Evolutionary conservation across 495 filamentous ascomycete species (phyloP).

Genomic region (Penicillium coprophilum): DNA sequence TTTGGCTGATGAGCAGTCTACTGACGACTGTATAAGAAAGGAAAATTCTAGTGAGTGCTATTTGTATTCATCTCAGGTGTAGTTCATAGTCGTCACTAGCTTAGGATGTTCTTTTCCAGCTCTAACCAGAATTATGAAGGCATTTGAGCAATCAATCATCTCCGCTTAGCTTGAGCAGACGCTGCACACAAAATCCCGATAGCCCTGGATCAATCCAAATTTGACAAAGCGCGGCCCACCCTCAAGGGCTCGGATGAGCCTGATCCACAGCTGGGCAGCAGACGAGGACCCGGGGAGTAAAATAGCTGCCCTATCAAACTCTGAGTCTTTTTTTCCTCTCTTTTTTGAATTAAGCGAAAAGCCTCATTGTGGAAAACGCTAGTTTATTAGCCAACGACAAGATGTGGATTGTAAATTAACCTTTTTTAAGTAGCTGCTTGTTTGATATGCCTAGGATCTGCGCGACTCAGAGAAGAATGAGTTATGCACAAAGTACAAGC

Average conservation of each 20-base stretch:
- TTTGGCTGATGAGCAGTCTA: too few species aligned
- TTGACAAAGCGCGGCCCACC: not conserved
- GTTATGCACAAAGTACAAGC: conserved; percentile 1
- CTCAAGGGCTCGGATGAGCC: not conserved
- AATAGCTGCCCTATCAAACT: not conserved
- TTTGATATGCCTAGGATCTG: not conserved
- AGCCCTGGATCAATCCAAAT: not conserved
- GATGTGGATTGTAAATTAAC: not conserved
- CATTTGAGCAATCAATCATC: too few species aligned
- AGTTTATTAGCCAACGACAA: not conserved
- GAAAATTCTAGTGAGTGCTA: too few species aligned
- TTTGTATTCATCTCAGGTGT: too few species aligned
- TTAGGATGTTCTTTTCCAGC: too few species aligned
- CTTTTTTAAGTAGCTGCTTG: not conserved
- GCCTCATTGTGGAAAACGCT: not conserved
- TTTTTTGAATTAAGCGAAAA: not conserved
- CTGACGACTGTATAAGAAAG: too few species aligned
- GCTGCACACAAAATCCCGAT: not conserved
- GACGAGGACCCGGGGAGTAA: not conserved
- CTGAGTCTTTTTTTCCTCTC: not conserved
- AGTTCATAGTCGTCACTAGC: too few species aligned
- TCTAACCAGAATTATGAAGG: too few species aligned
- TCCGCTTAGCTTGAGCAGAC: too few species aligned
- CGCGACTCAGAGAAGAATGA: not conserved
- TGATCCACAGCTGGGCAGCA: not conserved